Evolutionary conservation across 2,329 filamentous ascomycete genomes (phyloP), one percentile per base, ranked within the genome.

Genomic region (Aspergillus quadrilineatus): DNA sequence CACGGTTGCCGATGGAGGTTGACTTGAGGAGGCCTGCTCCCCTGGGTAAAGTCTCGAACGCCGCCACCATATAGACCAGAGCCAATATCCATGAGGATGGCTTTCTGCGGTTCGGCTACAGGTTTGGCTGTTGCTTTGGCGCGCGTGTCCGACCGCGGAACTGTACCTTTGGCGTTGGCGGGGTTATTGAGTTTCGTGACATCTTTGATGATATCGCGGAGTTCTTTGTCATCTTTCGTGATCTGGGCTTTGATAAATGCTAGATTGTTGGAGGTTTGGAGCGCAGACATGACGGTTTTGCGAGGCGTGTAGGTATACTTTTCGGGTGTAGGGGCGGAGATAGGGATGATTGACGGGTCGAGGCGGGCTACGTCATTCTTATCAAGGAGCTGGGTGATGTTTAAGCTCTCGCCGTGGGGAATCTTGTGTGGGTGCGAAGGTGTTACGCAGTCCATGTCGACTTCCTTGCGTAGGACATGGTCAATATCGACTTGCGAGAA

Each of bases 401-500:
- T 92, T 7, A 99, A 73, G 59, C 86, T 92, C 75, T 97, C 92
- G 36, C 95, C 94, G 1, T 86, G 88, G 0, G 89, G 82, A 42
- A 99, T 97, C 30, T 87, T 81, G 0, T 82, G 81, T 0, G 83
- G 82, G 72, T 99, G 89, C 43, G 89, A 94, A 0, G 94, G 94
- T 0, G 94, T 99, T 43, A 97, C 76, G 71, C 94, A 99, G 68
- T 96, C 89, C 90, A 99, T 96, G 72, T 99, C 89, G 4, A 99
- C 95, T 74, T 99, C 94, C 72, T 99, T 99, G 50, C 94, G 85
- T n/a, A 99, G 80, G 3, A 99, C 92, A 65, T 91, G 87, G 69
- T 99, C 94, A 63, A 99, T 90, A 69, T 99, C 94, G 5, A 99
- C 86, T 3, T 94, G 93, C 1, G 90, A 95, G 75, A 99, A 99